Conservation (phyloP, 169 alveolate genomes). For the Pseudocohnilembus persalinus region DNA sequence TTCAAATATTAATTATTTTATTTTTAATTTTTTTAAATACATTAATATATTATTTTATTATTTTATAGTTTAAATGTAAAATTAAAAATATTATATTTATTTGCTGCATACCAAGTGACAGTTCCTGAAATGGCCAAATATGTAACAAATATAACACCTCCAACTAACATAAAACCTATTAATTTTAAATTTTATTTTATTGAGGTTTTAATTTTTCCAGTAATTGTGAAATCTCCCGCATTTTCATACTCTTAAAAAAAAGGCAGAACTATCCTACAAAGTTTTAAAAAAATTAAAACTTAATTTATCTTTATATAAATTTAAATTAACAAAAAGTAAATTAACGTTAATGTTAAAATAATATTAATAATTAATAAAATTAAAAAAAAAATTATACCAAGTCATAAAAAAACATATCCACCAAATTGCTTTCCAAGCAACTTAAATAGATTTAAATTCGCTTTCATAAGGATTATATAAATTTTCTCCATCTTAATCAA, state of each 20-base stretch:
- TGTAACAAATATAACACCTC: constrained; percentile 31
- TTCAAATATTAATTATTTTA: not conserved
- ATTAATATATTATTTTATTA: constrained; percentile 1
- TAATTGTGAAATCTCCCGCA: constrained; percentile 42
- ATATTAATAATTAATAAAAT: not conserved
- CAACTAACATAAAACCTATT: constrained; percentile 10
- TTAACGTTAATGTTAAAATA: no score
- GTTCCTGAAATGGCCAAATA: constrained; percentile 21
- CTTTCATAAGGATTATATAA: not conserved
- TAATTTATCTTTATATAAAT: no score
- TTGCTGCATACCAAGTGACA: constrained; percentile 5
- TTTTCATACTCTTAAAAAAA: constrained; percentile 42
- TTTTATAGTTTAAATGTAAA: not conserved
- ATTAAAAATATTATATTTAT: not conserved
- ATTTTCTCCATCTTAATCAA: not conserved
- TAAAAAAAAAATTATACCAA: constrained; percentile 9
- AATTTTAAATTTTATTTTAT: constrained; percentile 17
- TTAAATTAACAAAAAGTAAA: no score
- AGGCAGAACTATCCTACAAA: constrained; percentile 30
- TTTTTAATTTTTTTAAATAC: not conserved
- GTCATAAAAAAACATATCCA: constrained; percentile 38
- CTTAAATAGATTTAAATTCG: not conserved
- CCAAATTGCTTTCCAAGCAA: constrained; percentile 33
- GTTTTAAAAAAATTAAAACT: no score
- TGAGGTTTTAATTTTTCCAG: constrained; percentile 28